These are phyloP conservation scores for Moelleriella libera DNA, from an alignment of 2,329 filamentous ascomycete species.

Conservation along the genomic window DNA sequence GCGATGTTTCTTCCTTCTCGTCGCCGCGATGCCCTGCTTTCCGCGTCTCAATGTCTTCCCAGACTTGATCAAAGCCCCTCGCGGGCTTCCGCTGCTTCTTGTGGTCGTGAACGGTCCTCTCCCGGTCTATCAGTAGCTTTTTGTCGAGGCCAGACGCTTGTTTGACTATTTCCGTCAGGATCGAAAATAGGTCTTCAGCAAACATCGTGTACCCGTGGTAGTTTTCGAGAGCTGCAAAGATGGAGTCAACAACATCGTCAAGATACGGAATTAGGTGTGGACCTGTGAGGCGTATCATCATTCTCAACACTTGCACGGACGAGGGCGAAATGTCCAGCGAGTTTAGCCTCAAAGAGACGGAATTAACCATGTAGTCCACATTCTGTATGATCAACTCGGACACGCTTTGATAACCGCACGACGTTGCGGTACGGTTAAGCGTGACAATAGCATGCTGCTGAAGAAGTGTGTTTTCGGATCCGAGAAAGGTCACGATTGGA, in stretches of 20 bases:
- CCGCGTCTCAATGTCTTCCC: constrained; percentile 13
- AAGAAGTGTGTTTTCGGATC: constrained; percentile 52
- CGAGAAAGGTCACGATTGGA: constrained; percentile 77
- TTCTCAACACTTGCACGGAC: constrained; percentile 75
- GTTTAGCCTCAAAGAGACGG: constrained; percentile 76
- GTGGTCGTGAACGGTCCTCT: constrained; percentile 22
- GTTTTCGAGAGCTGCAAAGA: constrained; percentile 86
- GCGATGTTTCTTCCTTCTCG: neutral
- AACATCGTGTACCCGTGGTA: constrained; percentile 86
- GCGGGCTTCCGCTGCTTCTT: constrained; percentile 21
- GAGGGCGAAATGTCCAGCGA: constrained; percentile 86
- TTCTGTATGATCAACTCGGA: constrained; percentile 77
- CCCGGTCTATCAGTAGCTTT: constrained; percentile 29
- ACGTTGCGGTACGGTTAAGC: constrained; percentile 62
- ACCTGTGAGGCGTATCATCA: constrained; percentile 87
- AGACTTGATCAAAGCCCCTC: constrained; percentile 28
- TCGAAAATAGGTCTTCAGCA: constrained; percentile 72
- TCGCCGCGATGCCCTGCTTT: too few species aligned
- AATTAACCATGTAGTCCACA: constrained; percentile 92
- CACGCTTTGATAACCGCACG: constrained; percentile 62
- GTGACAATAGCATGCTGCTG: constrained; percentile 72
- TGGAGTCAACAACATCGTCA: constrained; percentile 79
- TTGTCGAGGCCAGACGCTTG: constrained; percentile 54
- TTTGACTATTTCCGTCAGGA: constrained; percentile 69
- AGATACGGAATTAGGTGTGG: constrained; percentile 72